Conservation (phyloP, 2,329 filamentous ascomycete genomes). For the Xylariaceae sp. region DNA sequence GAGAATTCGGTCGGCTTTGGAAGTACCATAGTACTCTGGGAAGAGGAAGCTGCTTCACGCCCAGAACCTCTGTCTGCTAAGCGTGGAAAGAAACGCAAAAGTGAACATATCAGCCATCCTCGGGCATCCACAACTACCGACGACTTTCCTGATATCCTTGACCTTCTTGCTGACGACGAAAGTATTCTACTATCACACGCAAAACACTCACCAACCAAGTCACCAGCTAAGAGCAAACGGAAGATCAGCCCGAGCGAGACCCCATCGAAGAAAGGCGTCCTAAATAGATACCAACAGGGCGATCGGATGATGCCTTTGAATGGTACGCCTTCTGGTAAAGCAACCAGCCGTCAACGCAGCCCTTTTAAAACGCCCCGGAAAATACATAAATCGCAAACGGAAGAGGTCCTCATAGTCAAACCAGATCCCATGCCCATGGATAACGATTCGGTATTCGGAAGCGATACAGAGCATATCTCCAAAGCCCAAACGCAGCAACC, state of each 20-base stretch:
- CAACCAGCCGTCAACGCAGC: slow-evolving; percentile 16
- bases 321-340: slow-evolving; percentile 9
- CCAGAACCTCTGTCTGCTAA: slow-evolving; percentile 34
- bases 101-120: slow-evolving; percentile 40
- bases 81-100: slow-evolving; percentile 50
- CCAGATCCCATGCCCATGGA: slow-evolving; percentile 7
- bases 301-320: slow-evolving; percentile 5
- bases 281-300: slow-evolving; percentile 9
- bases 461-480: slow-evolving; percentile 14
- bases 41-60: slow-evolving; percentile 38
- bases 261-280: slow-evolving; percentile 13
- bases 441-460: slow-evolving; percentile 16
- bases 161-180: slow-evolving; percentile 34
- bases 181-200: slow-evolving; percentile 19
- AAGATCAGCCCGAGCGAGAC: slow-evolving; percentile 20
- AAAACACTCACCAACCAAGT: slow-evolving; percentile 38
- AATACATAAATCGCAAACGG: slow-evolving; percentile 9
- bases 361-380: slow-evolving; percentile 23
- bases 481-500: slow-evolving; percentile 16
- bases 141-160: slow-evolving; percentile 53
- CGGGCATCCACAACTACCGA: slow-evolving; percentile 28
- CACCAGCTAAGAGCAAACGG: slow-evolving; percentile 27
- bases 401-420: slow-evolving; percentile 3
- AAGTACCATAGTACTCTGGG: slow-evolving; percentile 38
- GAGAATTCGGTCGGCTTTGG: slow-evolving; percentile 26